phyloP scores from a whole-genome alignment of 768 basidiomycete genomes.

The Boletus rufocinnamomeus region DNA sequence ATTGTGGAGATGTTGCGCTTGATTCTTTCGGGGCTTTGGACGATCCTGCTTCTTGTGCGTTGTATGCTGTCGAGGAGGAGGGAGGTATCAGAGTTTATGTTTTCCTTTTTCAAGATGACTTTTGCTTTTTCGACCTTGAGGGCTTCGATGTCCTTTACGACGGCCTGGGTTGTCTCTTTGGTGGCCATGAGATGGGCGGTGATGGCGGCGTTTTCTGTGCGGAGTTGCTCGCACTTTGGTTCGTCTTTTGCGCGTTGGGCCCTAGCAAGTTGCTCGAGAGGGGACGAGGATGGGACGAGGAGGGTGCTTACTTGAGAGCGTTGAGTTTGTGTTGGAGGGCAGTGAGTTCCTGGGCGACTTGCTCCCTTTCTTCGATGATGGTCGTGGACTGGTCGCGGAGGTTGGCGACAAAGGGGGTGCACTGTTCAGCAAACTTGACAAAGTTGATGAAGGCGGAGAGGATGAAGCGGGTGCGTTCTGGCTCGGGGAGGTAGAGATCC shows the following conservation, averaged over 20 bases:
- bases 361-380: conserved; percentile 62
- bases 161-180: conserved; percentile 60
- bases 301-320: conserved; percentile 52
- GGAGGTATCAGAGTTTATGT: conserved; percentile 59
- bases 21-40: conserved; percentile 90
- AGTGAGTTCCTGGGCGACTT: conserved; percentile 48
- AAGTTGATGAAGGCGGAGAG: conserved; percentile 93
- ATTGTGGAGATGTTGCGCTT: conserved; percentile 81
- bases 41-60: conserved; percentile 72
- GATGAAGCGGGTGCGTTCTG: conserved; percentile 69
- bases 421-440: conserved; percentile 84
- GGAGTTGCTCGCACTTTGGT: conserved; percentile 61
- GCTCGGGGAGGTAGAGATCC: conserved; percentile 73
- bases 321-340: conserved; percentile 55
- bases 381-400: conserved; percentile 60
- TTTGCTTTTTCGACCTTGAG: conserved; percentile 71
- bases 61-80: conserved; percentile 60
- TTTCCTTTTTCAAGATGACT: conserved; percentile 69
- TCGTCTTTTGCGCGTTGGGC: conserved; percentile 68
- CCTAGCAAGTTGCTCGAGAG: conserved; percentile 37
- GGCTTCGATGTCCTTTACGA: conserved; percentile 65
- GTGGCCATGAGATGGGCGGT: conserved; percentile 68
- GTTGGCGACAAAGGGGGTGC: conserved; percentile 58
- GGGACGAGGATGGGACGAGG: not conserved
- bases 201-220: conserved; percentile 59